Conservation (phyloP, 2,329 filamentous ascomycete genomes). For the Cladosporium cucumerinum region DNA sequence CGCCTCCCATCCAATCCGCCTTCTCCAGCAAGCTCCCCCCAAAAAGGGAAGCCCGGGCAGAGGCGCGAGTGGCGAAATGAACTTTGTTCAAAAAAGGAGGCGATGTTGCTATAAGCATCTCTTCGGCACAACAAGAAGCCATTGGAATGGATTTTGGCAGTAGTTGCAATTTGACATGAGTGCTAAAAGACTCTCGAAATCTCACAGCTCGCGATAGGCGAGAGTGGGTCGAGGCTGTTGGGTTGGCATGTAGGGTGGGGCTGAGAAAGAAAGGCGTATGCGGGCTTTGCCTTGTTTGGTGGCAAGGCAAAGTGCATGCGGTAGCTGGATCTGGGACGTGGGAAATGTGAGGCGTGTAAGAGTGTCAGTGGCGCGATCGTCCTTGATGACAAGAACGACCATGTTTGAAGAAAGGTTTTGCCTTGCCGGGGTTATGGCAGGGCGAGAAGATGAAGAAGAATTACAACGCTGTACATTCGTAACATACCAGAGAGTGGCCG, state of each 20-base stretch:
- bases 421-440: background rate
- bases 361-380: background rate
- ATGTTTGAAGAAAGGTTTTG: background rate
- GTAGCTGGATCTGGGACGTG: background rate
- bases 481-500: background rate
- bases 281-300: background rate
- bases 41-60: background rate
- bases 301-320: background rate
- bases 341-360: background rate
- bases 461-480: conserved; percentile 16
- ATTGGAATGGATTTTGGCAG: conserved; percentile 17
- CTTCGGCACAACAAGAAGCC: conserved; percentile 19
- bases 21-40: background rate
- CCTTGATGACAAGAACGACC: background rate
- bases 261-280: background rate
- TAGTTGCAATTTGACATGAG: conserved; percentile 20
- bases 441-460: background rate
- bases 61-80: conserved; percentile 13
- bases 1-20: conserved; percentile 17
- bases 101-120: conserved; percentile 16
- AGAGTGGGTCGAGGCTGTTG: background rate
- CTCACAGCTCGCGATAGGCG: background rate
- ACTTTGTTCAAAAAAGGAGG: conserved; percentile 1
- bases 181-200: conserved; percentile 4
- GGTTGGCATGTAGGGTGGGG: background rate